A percentile compares a stretch with the other conserved stretches of the same genome.
phyloP scores from a whole-genome alignment of 1,139 yeast genomes.

The Kluyveromyces sp. region DNA sequence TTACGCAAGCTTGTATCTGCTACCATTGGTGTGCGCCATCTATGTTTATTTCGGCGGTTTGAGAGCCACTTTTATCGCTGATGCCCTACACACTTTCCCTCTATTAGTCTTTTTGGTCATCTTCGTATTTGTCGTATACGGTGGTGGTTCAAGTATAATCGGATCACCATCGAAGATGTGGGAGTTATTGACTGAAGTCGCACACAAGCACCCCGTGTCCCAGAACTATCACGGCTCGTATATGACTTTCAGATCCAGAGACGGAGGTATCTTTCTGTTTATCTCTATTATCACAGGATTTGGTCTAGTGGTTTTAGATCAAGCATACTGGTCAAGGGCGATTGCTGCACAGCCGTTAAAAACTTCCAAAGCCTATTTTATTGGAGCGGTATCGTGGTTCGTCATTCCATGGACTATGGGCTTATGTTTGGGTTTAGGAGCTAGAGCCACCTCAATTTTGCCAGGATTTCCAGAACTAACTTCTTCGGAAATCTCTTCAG shows the following conservation, averaged over 20 bases:
- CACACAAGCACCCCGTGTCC: constrained; percentile 34
- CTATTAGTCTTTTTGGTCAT: constrained; percentile 37
- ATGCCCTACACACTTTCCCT: constrained; percentile 41
- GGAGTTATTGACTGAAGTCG: constrained; percentile 37
- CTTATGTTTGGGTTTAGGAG: constrained; percentile 38
- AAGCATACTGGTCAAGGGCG: constrained; percentile 37
- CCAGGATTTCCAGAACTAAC: constrained; percentile 32
- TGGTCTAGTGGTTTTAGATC: constrained; percentile 36
- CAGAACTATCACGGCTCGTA: constrained; percentile 43
- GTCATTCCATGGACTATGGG: constrained; percentile 40
- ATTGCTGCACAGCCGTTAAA: constrained; percentile 38
- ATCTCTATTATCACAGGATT: constrained; percentile 35
- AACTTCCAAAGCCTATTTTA: constrained; percentile 38
- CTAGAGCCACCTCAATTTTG: constrained; percentile 31
- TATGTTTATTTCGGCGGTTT: constrained; percentile 42
- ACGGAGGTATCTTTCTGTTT: constrained; percentile 37
- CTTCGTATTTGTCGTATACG: constrained; percentile 39
- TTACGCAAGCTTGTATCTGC: constrained; percentile 35
- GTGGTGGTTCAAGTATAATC: constrained; percentile 34
- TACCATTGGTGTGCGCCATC: constrained; percentile 39
- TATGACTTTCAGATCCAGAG: constrained; percentile 41
- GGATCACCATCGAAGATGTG: constrained; percentile 45
- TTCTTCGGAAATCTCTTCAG: constrained; percentile 30
- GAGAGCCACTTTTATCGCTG: constrained; percentile 42
- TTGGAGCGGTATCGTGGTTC: constrained; percentile 43